Base-by-base conservation (phyloP, 805 yeast genomes). In the Pichia paraexigua region DNA sequence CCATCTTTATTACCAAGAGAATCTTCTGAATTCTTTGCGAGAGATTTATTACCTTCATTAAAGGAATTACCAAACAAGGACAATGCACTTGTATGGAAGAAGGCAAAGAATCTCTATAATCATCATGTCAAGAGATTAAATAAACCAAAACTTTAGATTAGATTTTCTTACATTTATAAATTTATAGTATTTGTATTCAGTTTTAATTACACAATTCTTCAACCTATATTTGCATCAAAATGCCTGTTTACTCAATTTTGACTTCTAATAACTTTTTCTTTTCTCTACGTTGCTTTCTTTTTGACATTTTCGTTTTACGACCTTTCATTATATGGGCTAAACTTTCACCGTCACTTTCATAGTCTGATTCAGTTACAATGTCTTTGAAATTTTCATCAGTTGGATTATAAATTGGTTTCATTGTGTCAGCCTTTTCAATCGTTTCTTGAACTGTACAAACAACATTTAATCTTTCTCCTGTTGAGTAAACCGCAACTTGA, bases 1-100 rank as follows among this genome's bases (percentile, higher is more conserved):
- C 99, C 99, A 41, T 84, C 96, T 10, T 73, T 94, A 66, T 77
- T 94, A 58, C 99, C 99, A 63, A 87, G 99, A 73, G 99, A 94
- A 71, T 86, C 98, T 24, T 89, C 97, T 9, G 99, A 94, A 74
- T 82, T 83, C 56, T 94, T 89, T 71, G 80, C 95, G 43, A 78
- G 72, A 55, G 98, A 94, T 70, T 76, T 94, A 67, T 71, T 94
- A 64, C 99, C 99, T 42, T 86, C 95, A 18, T 76, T 94, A 67
- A 78, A 87, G 69, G 83, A 87, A 66, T 77, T 94, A 62, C 91
- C 95, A 61, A 71, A 88, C 57, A 85, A 97, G 71, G 73, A 81
- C 50, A 73, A 82, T 44, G 85, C 96, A 27, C 89, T 90, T 17
- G 97, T 90, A 24, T 94, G 99, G 99, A 77, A 75, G 37, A 85